Evolutionary conservation across 441 rosid species (phyloP).

Genomic region (Gossypium schwendimanii): DNA sequence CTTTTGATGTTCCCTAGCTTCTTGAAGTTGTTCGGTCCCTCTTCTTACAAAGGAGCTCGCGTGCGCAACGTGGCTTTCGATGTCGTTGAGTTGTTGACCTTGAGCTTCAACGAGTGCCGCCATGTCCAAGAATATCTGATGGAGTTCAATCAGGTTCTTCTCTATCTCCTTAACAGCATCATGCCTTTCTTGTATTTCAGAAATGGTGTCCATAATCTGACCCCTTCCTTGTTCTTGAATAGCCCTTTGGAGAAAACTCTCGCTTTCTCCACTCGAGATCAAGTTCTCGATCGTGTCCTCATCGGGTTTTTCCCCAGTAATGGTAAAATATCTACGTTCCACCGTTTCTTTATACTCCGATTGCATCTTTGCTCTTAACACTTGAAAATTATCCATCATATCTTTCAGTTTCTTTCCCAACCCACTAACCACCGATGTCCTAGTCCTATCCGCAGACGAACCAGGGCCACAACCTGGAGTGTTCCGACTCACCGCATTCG

Average conservation of each 20-base stretch:
- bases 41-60: constrained; percentile 81
- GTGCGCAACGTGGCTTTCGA: constrained; percentile 80
- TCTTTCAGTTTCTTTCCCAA: constrained; percentile 79
- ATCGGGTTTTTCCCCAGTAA: constrained; percentile 67
- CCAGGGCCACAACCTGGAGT: constrained; percentile 82
- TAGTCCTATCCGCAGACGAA: constrained; percentile 72
- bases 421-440: constrained; percentile 72
- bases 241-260: constrained; percentile 75
- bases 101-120: constrained; percentile 85
- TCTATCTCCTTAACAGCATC: constrained; percentile 89
- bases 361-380: constrained; percentile 49
- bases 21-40: constrained; percentile 71
- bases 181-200: constrained; percentile 87
- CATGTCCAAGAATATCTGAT: constrained; percentile 89
- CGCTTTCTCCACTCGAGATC: constrained; percentile 83
- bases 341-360: constrained; percentile 72
- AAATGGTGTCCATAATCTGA: constrained; percentile 65
- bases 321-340: constrained; percentile 69
- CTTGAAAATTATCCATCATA: constrained; percentile 73
- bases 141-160: constrained; percentile 71
- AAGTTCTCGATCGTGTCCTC: constrained; percentile 68
- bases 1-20: constrained; percentile 71
- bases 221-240: constrained; percentile 93
- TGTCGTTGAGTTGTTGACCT: constrained; percentile 77
- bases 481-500: constrained; percentile 60